Evolutionary conservation across 1,284 basidiomycete genomes (phyloP).

Genomic region (Boletus mariae): DNA sequence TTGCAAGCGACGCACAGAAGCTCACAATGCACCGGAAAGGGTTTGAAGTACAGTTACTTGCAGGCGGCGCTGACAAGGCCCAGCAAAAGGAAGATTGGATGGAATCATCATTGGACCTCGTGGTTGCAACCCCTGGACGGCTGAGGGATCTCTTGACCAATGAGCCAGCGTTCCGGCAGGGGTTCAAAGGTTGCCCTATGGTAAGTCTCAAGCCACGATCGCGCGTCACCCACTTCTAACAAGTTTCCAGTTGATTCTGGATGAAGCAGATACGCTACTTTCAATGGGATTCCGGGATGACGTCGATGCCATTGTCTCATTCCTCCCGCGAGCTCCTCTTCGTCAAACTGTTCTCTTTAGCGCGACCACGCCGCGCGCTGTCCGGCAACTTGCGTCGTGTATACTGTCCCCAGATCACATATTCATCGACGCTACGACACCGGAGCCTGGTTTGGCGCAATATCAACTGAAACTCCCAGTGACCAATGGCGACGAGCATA

Average conservation of each 20-base stretch:
- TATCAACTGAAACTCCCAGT: background rate
- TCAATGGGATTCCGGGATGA: conserved; percentile 97
- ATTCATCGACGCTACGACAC: conserved; percentile 62
- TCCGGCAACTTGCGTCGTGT: conserved; percentile 58
- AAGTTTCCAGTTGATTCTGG: conserved; percentile 73
- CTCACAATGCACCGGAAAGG: conserved; percentile 63
- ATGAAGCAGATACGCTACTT: conserved; percentile 94
- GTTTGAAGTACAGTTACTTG: conserved; percentile 73
- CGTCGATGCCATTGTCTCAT: conserved; percentile 70
- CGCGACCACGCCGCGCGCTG: conserved; percentile 72
- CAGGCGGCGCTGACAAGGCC: conserved; percentile 74
- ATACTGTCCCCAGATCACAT: conserved; percentile 52
- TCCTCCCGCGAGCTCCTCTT: conserved; percentile 63
- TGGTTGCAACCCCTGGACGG: conserved; percentile 93
- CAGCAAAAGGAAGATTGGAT: conserved; percentile 69
- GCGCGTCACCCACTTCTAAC: conserved; percentile 2
- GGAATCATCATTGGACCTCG: conserved; percentile 71
- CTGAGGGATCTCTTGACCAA: conserved; percentile 75
- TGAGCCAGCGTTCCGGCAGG: conserved; percentile 54
- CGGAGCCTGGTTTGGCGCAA: conserved; percentile 14
- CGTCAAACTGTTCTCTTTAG: conserved; percentile 95
- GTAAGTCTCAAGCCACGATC: conserved; percentile 37
- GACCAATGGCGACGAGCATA: conserved; percentile 20
- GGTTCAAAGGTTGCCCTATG: conserved; percentile 55
- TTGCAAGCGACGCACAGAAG: conserved; percentile 80